Evolutionary conservation across 129 eudicot genomes (phyloP).

Genomic region (Flaveria sonorensis): DNA sequence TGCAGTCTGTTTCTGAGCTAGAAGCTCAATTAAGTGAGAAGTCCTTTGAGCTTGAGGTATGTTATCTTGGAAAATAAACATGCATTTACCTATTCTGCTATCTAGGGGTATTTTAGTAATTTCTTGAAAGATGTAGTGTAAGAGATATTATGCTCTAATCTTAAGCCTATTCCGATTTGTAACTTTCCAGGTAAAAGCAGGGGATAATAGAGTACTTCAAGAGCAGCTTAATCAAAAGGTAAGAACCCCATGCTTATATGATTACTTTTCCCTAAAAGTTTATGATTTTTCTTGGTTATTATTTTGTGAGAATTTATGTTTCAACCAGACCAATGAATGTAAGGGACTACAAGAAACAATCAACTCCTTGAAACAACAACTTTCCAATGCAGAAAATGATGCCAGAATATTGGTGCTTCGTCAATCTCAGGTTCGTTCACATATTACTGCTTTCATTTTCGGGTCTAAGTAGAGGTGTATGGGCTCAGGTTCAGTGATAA

Average conservation of each 20-base stretch:
- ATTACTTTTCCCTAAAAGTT: not conserved
- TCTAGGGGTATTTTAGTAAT: not conserved
- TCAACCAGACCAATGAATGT: conserved; percentile 68
- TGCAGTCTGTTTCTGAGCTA: conserved; percentile 76
- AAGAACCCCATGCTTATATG: conserved; percentile 3
- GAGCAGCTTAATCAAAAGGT: conserved; percentile 96
- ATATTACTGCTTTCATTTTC: not conserved
- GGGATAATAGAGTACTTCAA: conserved; percentile 85
- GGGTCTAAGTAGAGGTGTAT: not conserved
- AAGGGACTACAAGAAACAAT: conserved; percentile 63
- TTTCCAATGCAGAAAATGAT: conserved; percentile 48
- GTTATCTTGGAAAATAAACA: conserved; percentile 14
- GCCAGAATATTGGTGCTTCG: conserved; percentile 35
- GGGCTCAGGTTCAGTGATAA: not conserved
- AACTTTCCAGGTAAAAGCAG: conserved; percentile 70
- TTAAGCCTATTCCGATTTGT: conserved; percentile 18
- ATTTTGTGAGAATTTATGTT: conserved; percentile 7
- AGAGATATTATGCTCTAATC: not conserved
- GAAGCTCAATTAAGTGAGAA: conserved; percentile 83
- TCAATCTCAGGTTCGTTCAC: conserved; percentile 65
- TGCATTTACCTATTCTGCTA: conserved; percentile 6
- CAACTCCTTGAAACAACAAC: conserved; percentile 73
- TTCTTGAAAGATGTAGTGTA: not conserved
- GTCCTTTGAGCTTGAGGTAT: conserved; percentile 95
- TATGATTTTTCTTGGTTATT: conserved; percentile 13